Evolutionary conservation across 192 early-diverging fungal genomes (phyloP).

Genomic region (Bifiguratus adelaidae): DNA sequence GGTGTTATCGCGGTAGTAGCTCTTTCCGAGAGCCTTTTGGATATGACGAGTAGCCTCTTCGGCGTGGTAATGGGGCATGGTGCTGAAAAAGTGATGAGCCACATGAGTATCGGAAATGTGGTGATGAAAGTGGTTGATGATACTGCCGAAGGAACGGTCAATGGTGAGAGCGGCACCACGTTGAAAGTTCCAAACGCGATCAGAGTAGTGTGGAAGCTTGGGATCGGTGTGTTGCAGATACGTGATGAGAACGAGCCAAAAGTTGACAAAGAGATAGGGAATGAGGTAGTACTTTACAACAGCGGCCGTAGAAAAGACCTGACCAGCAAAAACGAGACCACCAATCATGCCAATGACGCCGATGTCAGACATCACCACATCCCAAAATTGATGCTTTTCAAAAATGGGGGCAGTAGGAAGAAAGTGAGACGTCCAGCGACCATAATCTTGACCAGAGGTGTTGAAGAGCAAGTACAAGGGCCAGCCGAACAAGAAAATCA

Average conservation of each 20-base stretch:
- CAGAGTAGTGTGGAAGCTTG: slow-evolving; percentile 80
- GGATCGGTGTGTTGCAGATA: slow-evolving; percentile 91
- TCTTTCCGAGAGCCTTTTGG: slow-evolving; percentile 68
- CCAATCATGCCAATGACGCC: slow-evolving; percentile 37
- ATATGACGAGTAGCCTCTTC: slow-evolving; percentile 75
- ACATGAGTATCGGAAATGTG: slow-evolving; percentile 88
- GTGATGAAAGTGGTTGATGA: slow-evolving; percentile 76
- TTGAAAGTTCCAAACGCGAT: slow-evolving; percentile 80
- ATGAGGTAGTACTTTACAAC: slow-evolving; percentile 79
- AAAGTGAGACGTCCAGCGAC: slow-evolving; percentile 75
- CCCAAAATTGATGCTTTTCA: slow-evolving; percentile 54
- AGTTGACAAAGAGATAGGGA: slow-evolving; percentile 90
- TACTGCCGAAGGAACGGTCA: slow-evolving; percentile 79
- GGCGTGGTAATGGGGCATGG: slow-evolving; percentile 97
- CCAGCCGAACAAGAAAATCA: slow-evolving; percentile 80
- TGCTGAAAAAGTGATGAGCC: slow-evolving; percentile 91
- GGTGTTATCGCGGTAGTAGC: slow-evolving; percentile 71
- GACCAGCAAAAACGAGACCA: slow-evolving; percentile 36
- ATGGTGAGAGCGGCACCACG: slow-evolving; percentile 81
- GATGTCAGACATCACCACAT: slow-evolving; percentile 67
- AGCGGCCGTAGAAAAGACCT: slow-evolving; percentile 33
- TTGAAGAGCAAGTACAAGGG: slow-evolving; percentile 77
- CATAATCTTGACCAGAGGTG: slow-evolving; percentile 68
- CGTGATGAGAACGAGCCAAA: slow-evolving; percentile 95
- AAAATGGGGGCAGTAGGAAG: slow-evolving; percentile 74